phyloP scores from a whole-genome alignment of 2,329 filamentous ascomycete species.

The Nectriaceae sp. region DNA sequence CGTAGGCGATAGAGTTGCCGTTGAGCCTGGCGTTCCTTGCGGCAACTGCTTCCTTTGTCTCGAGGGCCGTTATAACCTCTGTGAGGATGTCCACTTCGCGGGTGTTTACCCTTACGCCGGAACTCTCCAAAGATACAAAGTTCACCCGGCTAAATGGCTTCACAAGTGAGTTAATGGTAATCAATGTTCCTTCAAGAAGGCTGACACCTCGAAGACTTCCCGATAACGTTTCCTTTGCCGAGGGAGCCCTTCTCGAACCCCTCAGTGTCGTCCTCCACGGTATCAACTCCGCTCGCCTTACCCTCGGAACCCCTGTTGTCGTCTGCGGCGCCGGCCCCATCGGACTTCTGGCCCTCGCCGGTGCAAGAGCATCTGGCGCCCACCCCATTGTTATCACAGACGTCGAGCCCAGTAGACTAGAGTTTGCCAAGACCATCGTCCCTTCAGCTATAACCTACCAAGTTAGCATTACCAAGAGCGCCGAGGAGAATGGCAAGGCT shows the following conservation, averaged over 20 bases:
- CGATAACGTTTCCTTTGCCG: constrained; percentile 54
- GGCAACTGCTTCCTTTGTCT: constrained; percentile 59
- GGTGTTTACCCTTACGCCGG: constrained; percentile 64
- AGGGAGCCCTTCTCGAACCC: constrained; percentile 66
- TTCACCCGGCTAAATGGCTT: constrained; percentile 61
- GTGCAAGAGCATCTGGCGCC: constrained; percentile 62
- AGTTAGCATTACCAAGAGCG: constrained; percentile 46
- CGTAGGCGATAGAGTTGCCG: constrained; percentile 62
- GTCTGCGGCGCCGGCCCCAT: constrained; percentile 67
- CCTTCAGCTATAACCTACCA: constrained; percentile 57
- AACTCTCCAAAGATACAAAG: constrained; percentile 62
- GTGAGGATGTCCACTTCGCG: constrained; percentile 61
- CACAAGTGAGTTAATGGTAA: constrained; percentile 46
- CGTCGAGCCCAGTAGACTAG: constrained; percentile 55
- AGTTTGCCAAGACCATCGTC: constrained; percentile 59
- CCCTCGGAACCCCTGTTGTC: constrained; percentile 55
- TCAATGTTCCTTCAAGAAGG: background rate
- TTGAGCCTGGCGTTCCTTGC: constrained; percentile 69
- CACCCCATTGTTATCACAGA: constrained; percentile 67
- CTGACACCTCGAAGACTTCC: constrained; percentile 44
- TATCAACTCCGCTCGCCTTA: constrained; percentile 53
- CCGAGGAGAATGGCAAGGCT: constrained; percentile 50
- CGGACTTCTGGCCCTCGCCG: constrained; percentile 58
- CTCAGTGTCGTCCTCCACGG: constrained; percentile 64
- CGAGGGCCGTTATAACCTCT: constrained; percentile 64